These are phyloP conservation scores for Paraphoma chrysanthemicola DNA, from an alignment of 2,329 filamentous ascomycete species.

Conservation along the genomic window DNA sequence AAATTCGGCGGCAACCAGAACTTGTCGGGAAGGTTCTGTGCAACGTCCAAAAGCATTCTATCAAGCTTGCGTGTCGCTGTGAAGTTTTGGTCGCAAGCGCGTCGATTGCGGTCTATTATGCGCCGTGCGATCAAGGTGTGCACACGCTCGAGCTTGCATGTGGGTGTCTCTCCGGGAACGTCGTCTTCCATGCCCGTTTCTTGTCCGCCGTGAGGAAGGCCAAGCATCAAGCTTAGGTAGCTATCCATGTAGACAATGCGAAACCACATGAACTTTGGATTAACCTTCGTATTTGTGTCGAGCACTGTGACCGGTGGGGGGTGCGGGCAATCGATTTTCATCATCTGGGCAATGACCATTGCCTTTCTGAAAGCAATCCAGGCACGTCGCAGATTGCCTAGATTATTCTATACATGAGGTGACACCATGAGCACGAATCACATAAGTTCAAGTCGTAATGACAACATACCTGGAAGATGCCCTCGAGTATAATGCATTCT, in stretches of 20 bases:
- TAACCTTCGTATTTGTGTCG: slow-evolving; percentile 3
- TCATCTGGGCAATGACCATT: slow-evolving; percentile 50
- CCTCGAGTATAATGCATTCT: slow-evolving; percentile 52
- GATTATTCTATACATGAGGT: slow-evolving; percentile 22
- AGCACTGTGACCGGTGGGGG: slow-evolving; percentile 7
- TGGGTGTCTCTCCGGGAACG: slow-evolving; percentile 1
- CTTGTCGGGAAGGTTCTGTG: slow-evolving; percentile 12
- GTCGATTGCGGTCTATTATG: slow-evolving; percentile 50
- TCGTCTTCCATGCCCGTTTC: slow-evolving; percentile 27
- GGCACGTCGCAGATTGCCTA: slow-evolving; percentile 50
- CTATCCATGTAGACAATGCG: slow-evolving; percentile 49
- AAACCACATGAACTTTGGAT: slow-evolving; percentile 48
- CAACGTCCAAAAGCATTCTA: slow-evolving; percentile 11
- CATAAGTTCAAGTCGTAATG: background rate
- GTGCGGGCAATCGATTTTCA: slow-evolving; percentile 46
- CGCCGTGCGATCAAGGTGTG: slow-evolving; percentile 43
- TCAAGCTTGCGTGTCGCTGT: slow-evolving; percentile 30
- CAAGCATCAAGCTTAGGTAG: slow-evolving; percentile 51
- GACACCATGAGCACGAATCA: too few species aligned
- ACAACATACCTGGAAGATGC: slow-evolving; percentile 37
- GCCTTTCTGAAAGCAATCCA: slow-evolving; percentile 51
- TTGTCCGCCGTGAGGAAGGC: slow-evolving; percentile 45
- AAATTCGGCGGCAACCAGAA: slow-evolving; percentile 4
- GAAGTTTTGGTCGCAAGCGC: slow-evolving; percentile 27
- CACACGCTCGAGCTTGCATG: slow-evolving; percentile 34